phyloP scores from a whole-genome alignment of 2,329 filamentous ascomycete species.

The Talaromyces sp. region DNA sequence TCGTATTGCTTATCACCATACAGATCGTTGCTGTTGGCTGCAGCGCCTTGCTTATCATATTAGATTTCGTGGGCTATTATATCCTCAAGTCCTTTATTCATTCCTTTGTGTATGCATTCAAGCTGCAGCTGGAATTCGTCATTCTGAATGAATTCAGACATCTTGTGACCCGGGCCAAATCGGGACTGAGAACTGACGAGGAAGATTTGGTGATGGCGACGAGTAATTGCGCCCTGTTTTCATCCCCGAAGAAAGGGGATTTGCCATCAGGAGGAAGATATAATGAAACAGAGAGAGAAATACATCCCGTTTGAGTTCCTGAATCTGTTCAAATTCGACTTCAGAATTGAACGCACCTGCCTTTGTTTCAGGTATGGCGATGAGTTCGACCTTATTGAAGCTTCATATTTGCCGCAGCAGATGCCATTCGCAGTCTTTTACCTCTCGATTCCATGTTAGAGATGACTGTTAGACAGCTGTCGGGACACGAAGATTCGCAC shows the following conservation, averaged over 20 bases:
- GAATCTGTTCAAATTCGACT: neutral
- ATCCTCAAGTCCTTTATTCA: slow-evolving; percentile 14
- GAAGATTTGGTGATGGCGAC: neutral
- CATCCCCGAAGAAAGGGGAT: neutral
- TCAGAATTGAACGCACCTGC: no score
- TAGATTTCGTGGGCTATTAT: slow-evolving; percentile 12
- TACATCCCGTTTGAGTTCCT: neutral
- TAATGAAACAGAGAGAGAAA: neutral
- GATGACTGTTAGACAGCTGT: no score
- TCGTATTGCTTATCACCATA: slow-evolving; percentile 7
- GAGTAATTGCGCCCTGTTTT: neutral
- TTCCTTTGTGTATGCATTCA: slow-evolving; percentile 15
- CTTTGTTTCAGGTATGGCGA: no score
- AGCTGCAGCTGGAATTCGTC: slow-evolving; percentile 14
- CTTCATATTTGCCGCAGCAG: neutral
- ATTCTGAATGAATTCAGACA: slow-evolving; percentile 13
- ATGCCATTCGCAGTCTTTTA: neutral
- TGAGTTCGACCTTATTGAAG: neutral
- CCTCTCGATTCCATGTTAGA: no score
- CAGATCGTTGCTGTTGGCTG: slow-evolving; percentile 7
- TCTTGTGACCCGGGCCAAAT: neutral
- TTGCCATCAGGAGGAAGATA: neutral
- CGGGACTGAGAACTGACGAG: neutral
- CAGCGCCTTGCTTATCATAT: neutral
- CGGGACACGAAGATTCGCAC: no score